A percentile compares a stretch with the other conserved stretches of the same genome.
Evolutionary conservation across 2,329 filamentous ascomycete genomes (phyloP).

Genomic region (Mariannaea sp.): DNA sequence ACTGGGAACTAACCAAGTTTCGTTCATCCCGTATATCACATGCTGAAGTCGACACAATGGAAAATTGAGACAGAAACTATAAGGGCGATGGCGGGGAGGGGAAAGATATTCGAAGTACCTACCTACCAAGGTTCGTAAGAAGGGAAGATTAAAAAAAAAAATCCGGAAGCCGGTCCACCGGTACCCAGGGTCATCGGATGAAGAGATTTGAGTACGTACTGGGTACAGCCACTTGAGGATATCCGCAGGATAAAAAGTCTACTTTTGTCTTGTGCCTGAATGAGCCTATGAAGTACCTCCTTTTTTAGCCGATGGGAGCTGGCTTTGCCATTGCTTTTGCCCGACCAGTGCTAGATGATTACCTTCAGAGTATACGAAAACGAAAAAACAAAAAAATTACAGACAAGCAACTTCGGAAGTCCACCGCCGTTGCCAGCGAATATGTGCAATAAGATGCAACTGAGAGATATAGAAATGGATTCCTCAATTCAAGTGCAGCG

Average conservation of each 20-base stretch:
- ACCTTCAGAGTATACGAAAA: too few species aligned
- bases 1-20: slow-evolving; percentile 12
- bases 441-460: slow-evolving; percentile 12
- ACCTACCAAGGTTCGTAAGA: too few species aligned
- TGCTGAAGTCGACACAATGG: slow-evolving; percentile 5
- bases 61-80: not conserved
- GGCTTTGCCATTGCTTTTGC: not conserved
- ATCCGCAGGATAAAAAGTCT: not conserved
- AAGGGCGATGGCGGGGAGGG: too few species aligned
- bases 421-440: slow-evolving; percentile 5
- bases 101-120: not conserved
- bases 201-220: not conserved
- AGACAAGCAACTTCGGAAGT: slow-evolving; percentile 5
- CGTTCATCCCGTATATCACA: slow-evolving; percentile 3
- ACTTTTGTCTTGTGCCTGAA: too few species aligned
- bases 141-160: not conserved
- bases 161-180: not conserved
- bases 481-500: not conserved
- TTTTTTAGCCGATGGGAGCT: not conserved
- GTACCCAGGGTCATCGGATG: slow-evolving; percentile 9
- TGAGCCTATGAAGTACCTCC: too few species aligned
- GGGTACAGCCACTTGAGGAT: not conserved
- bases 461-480: slow-evolving; percentile 17
- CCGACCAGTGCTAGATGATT: slow-evolving; percentile 1
- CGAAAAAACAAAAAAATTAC: not conserved